phyloP scores from a whole-genome alignment of 352 stramenopile genomes.

The Globisporangium spiculum region DNA sequence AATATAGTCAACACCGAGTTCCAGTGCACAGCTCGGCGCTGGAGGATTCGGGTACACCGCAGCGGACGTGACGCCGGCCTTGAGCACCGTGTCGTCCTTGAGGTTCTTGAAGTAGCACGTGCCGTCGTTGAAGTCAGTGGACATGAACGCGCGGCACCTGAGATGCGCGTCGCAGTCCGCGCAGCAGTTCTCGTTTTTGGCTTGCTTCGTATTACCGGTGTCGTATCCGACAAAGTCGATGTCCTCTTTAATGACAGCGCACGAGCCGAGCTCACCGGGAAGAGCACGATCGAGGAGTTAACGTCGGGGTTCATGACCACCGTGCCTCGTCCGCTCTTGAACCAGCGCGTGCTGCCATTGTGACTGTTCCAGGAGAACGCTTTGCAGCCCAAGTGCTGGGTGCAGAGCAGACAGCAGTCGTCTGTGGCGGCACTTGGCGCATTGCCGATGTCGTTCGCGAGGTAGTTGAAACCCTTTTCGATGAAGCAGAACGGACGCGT shows the following conservation, averaged over 20 bases:
- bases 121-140: slow-evolving; percentile 1
- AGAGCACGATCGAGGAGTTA: slow-evolving; percentile 17
- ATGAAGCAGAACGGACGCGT: slow-evolving; percentile 13
- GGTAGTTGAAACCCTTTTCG: slow-evolving; percentile 31
- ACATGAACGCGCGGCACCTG: not conserved
- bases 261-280: not conserved
- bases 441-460: slow-evolving; percentile 34
- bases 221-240: slow-evolving; percentile 11
- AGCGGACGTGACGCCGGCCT: not conserved
- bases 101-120: not conserved
- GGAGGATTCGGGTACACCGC: not conserved
- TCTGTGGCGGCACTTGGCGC: slow-evolving; percentile 6
- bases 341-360: slow-evolving; percentile 49
- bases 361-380: slow-evolving; percentile 47
- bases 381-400: slow-evolving; percentile 21
- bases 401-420: slow-evolving; percentile 27
- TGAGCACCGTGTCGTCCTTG: not conserved
- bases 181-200: too few species aligned
- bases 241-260: not conserved
- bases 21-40: not conserved
- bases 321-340: slow-evolving; percentile 44
- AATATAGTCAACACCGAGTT: not conserved
- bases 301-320: slow-evolving; percentile 21
- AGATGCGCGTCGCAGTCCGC: too few species aligned
- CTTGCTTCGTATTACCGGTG: too few species aligned